phyloP scores from a whole-genome alignment of 2,329 filamentous ascomycete genomes.

The Colletotrichum somersetense region DNA sequence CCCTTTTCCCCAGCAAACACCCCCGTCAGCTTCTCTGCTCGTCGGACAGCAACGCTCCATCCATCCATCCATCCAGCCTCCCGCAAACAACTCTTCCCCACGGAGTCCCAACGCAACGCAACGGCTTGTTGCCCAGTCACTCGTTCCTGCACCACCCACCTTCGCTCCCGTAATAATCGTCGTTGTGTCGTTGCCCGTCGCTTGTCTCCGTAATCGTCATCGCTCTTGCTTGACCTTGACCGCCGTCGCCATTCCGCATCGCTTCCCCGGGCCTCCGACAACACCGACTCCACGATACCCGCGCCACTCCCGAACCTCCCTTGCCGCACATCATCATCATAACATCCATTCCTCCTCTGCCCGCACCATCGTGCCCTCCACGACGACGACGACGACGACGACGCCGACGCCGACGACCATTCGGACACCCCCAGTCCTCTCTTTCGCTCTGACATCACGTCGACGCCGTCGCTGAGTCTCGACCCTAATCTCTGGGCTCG shows the following conservation, averaged over 20 bases:
- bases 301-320: neutral
- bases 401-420: conserved; percentile 11
- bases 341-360: conserved; percentile 11
- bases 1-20: conserved; percentile 47
- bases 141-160: conserved; percentile 31
- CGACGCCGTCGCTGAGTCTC: conserved; percentile 9
- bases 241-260: conserved; percentile 8
- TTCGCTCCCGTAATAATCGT: conserved; percentile 33
- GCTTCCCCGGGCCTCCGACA: conserved; percentile 19
- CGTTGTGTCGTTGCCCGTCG: conserved; percentile 1
- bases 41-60: conserved; percentile 41
- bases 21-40: conserved; percentile 31
- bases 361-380: conserved; percentile 20
- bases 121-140: conserved; percentile 27
- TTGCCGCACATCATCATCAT: conserved; percentile 21
- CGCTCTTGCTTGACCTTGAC: conserved; percentile 22
- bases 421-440: conserved; percentile 4
- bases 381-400: conserved; percentile 10
- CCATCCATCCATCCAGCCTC: conserved; percentile 31
- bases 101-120: neutral
- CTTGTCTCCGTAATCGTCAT: conserved; percentile 14
- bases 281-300: conserved; percentile 16
- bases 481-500: conserved; percentile 11
- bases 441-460: conserved; percentile 6
- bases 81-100: conserved; percentile 9